A percentile compares a stretch with the other conserved stretches of the same genome.
phyloP scores from a whole-genome alignment of 2,329 filamentous ascomycete species.

The Sporothrix euskadiensis region DNA sequence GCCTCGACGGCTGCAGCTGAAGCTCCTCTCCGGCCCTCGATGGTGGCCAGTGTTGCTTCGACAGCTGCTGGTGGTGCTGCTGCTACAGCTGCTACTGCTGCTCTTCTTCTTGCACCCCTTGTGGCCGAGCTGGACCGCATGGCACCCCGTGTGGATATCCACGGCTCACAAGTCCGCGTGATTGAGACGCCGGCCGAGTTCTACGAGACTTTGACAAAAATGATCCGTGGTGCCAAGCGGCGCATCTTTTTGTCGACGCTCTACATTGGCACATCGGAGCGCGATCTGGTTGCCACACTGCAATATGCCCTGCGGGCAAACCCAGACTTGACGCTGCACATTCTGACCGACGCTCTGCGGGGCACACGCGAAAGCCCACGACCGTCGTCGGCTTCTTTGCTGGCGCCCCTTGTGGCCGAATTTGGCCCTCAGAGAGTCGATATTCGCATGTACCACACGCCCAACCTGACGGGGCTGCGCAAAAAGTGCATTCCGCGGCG shows the following conservation, averaged over 20 bases:
- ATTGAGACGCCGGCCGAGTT: slow-evolving; percentile 82
- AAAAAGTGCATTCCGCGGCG: slow-evolving; percentile 83
- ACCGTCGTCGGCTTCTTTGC: slow-evolving; percentile 82
- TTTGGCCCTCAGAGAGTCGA: slow-evolving; percentile 85
- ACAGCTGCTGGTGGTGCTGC: not conserved
- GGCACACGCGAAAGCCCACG: slow-evolving; percentile 88
- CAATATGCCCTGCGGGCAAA: slow-evolving; percentile 73
- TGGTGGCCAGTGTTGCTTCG: not conserved
- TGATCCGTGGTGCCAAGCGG: slow-evolving; percentile 75
- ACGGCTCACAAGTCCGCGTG: slow-evolving; percentile 77
- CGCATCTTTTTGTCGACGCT: slow-evolving; percentile 93
- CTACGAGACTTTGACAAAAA: slow-evolving; percentile 85
- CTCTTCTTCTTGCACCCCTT: slow-evolving; percentile 53
- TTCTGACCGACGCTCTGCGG: slow-evolving; percentile 86
- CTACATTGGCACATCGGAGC: slow-evolving; percentile 92
- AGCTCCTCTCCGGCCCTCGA: not conserved
- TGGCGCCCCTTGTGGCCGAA: slow-evolving; percentile 78
- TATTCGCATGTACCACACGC: slow-evolving; percentile 96
- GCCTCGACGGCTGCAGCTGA: not conserved
- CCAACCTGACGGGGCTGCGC: slow-evolving; percentile 82
- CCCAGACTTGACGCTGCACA: slow-evolving; percentile 75
- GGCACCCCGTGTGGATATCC: slow-evolving; percentile 85
- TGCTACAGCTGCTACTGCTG: not conserved
- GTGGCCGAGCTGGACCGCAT: slow-evolving; percentile 78
- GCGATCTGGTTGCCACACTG: slow-evolving; percentile 77